Evolutionary conservation across 2,329 filamentous ascomycete genomes (phyloP).

Genomic region (Thielaviopsis populi): DNA sequence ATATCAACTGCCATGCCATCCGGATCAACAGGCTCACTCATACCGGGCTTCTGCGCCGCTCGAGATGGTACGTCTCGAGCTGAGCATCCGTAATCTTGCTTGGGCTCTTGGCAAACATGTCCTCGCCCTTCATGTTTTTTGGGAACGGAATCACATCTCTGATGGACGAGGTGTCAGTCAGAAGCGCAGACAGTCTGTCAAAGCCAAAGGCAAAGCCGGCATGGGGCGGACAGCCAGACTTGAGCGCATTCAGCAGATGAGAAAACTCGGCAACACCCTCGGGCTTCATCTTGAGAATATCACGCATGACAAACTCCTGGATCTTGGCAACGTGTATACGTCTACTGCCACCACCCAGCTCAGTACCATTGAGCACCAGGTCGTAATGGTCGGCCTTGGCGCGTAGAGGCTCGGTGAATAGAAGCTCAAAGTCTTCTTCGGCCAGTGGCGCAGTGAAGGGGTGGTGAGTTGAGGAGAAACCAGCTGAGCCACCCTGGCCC

Average conservation of each 20-base stretch:
- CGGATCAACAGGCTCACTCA: background rate
- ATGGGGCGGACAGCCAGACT: constrained; percentile 82
- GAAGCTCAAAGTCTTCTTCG: constrained; percentile 54
- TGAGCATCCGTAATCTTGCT: constrained; percentile 47
- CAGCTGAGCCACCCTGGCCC: constrained; percentile 67
- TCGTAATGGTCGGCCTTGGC: constrained; percentile 85
- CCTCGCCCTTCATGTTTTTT: constrained; percentile 81
- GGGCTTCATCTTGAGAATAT: constrained; percentile 65
- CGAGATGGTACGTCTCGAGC: constrained; percentile 34
- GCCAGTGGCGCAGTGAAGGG: constrained; percentile 83
- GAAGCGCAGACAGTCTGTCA: constrained; percentile 67
- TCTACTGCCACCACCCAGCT: constrained; percentile 81
- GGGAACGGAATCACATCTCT: constrained; percentile 94
- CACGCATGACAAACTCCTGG: constrained; percentile 71
- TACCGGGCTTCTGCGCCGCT: constrained; percentile 19
- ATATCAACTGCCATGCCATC: constrained; percentile 7
- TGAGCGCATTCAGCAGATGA: constrained; percentile 69
- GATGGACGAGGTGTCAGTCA: constrained; percentile 63
- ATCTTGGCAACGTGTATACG: constrained; percentile 76
- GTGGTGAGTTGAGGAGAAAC: constrained; percentile 80
- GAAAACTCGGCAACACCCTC: constrained; percentile 64
- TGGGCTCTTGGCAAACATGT: constrained; percentile 68
- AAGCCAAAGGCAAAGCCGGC: constrained; percentile 88
- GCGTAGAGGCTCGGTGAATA: constrained; percentile 54
- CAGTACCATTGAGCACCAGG: constrained; percentile 85